Evolutionary conservation across 768 basidiomycete species (phyloP).

Genomic region (Epithele typhae): DNA sequence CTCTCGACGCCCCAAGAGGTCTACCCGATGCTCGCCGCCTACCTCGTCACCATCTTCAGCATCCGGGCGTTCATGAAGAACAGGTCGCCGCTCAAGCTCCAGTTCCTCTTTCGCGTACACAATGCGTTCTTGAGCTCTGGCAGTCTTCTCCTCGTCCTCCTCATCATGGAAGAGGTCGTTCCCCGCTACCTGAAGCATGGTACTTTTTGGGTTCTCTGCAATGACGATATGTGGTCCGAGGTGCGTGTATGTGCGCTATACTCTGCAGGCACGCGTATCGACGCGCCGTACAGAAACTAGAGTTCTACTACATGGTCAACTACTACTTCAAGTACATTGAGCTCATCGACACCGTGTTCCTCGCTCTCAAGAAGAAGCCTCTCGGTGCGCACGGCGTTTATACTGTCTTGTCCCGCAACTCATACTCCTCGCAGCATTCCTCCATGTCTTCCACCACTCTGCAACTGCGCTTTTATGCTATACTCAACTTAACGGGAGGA

Average conservation of each 20-base stretch:
- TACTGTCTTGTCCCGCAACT: background rate
- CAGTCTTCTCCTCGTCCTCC: constrained; percentile 75
- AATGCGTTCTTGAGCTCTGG: constrained; percentile 86
- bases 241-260: constrained; percentile 42
- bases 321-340: constrained; percentile 99
- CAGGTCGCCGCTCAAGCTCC: constrained; percentile 69
- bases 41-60: constrained; percentile 87
- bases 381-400: constrained; percentile 53
- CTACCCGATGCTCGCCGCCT: constrained; percentile 61
- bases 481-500: constrained; percentile 90
- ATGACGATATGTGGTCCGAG: constrained; percentile 75
- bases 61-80: constrained; percentile 82
- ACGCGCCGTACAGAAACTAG: constrained; percentile 56
- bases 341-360: constrained; percentile 93
- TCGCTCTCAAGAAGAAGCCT: constrained; percentile 97
- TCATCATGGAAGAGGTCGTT: constrained; percentile 89
- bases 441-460: constrained; percentile 99
- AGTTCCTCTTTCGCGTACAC: constrained; percentile 81
- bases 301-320: constrained; percentile 98
- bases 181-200: constrained; percentile 75
- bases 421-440: constrained; percentile 52
- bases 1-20: constrained; percentile 76
- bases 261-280: background rate
- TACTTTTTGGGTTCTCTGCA: constrained; percentile 75
- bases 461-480: constrained; percentile 95